Conservation (phyloP, 257 asterid genomes). For the Solanum chmielewskii region DNA sequence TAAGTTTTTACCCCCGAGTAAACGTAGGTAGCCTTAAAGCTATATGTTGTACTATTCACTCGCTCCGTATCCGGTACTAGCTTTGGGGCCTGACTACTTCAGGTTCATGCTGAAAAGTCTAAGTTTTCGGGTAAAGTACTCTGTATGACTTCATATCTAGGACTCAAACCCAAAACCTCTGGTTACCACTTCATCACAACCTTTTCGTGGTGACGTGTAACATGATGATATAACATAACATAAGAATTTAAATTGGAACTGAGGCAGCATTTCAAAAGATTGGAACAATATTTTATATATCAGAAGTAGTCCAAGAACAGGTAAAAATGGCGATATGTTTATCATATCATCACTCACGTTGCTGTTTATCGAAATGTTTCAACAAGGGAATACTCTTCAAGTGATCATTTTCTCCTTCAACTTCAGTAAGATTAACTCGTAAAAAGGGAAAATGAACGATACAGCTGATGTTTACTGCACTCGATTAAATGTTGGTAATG, state of each 20-base stretch:
- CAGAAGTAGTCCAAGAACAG: background rate
- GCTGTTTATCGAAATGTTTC: background rate
- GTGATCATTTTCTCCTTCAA: background rate
- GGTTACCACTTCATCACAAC: background rate
- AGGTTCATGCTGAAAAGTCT: background rate
- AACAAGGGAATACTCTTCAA: background rate
- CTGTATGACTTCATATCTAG: background rate
- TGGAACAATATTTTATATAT: background rate
- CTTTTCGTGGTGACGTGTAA: background rate
- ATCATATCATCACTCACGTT: background rate
- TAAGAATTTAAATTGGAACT: background rate
- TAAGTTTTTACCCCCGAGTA: background rate
- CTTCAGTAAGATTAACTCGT: background rate
- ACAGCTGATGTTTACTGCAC: background rate
- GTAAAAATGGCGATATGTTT: background rate
- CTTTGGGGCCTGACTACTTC: background rate
- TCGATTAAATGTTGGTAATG: background rate
- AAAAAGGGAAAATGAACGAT: background rate
- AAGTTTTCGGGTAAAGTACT: background rate
- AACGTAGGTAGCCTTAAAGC: background rate
- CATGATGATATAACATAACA: background rate
- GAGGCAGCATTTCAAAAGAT: background rate
- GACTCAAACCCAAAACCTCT: background rate
- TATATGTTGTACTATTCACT: background rate
- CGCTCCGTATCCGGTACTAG: background rate